Evolutionary conservation across 2,329 filamentous ascomycete species (phyloP).

Genomic region (Endoconidiophora polonica): DNA sequence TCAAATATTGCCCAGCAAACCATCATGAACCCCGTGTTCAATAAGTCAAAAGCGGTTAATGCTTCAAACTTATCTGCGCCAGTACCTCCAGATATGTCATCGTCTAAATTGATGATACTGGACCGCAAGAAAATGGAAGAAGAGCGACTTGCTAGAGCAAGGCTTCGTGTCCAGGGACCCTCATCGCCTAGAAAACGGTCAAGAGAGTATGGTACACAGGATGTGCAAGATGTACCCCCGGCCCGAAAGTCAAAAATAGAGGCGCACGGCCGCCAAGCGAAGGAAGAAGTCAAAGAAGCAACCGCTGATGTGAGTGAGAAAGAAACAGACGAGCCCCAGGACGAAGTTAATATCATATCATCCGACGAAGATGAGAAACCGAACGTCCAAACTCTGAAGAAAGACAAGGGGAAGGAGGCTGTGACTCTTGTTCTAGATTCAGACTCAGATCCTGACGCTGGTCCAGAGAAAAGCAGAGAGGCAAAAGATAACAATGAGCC

Average conservation of each 20-base stretch:
- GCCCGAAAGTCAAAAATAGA: too few relatives aligned
- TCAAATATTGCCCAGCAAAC: too few relatives aligned
- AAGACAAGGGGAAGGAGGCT: neutral
- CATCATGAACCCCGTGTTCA: neutral
- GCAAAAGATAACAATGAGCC: neutral
- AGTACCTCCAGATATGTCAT: neutral
- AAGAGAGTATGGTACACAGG: neutral
- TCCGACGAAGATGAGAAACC: too few relatives aligned
- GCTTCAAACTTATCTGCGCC: neutral
- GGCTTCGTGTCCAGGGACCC: neutral
- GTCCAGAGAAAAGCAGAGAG: neutral
- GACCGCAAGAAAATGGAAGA: slow-evolving; percentile 74
- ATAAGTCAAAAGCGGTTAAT: neutral
- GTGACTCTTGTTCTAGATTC: slow-evolving; percentile 2
- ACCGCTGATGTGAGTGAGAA: too few relatives aligned
- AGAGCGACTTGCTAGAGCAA: slow-evolving; percentile 52
- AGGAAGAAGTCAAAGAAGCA: too few relatives aligned
- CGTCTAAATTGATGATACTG: slow-evolving; percentile 33
- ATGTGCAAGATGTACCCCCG: too few relatives aligned
- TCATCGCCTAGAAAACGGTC: neutral
- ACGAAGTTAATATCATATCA: too few relatives aligned
- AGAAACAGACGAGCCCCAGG: too few relatives aligned
- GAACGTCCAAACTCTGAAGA: too few relatives aligned
- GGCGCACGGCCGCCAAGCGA: too few relatives aligned
- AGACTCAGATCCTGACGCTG: slow-evolving; percentile 1